phyloP scores from a whole-genome alignment of 164 flowering plant species.

The Berberis vulgaris region DNA sequence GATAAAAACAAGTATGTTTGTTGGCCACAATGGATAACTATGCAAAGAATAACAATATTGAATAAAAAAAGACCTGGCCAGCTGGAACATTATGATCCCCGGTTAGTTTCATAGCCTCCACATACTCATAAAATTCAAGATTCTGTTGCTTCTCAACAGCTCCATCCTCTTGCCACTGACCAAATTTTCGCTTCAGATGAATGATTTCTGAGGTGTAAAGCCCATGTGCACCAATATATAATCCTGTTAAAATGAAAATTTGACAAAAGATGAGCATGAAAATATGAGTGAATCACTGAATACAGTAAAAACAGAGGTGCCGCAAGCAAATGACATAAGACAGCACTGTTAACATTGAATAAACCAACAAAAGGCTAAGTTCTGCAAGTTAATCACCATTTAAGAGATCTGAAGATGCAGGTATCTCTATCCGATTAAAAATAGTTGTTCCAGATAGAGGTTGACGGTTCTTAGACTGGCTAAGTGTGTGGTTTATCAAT shows the following conservation, averaged over 20 bases:
- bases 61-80: conserved; percentile 56
- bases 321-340: background rate
- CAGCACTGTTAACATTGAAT: background rate
- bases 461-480: conserved; percentile 61
- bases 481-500: conserved; percentile 54
- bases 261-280: background rate
- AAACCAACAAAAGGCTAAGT: background rate
- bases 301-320: background rate
- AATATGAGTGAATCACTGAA: background rate
- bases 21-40: background rate
- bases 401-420: conserved; percentile 66
- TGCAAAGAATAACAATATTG: background rate
- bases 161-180: conserved; percentile 79
- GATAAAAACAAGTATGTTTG: background rate
- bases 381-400: conserved; percentile 47
- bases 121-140: conserved; percentile 93
- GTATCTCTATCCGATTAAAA: conserved; percentile 75
- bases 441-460: conserved; percentile 78
- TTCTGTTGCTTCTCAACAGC: conserved; percentile 28
- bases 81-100: conserved; percentile 97
- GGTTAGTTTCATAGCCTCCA: conserved; percentile 84
- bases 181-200: conserved; percentile 67
- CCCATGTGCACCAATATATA: conserved; percentile 85
- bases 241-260: conserved; percentile 35
- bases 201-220: conserved; percentile 80